phyloP scores from a whole-genome alignment of 2,329 filamentous ascomycete genomes.

The Cladosporium sp. region DNA sequence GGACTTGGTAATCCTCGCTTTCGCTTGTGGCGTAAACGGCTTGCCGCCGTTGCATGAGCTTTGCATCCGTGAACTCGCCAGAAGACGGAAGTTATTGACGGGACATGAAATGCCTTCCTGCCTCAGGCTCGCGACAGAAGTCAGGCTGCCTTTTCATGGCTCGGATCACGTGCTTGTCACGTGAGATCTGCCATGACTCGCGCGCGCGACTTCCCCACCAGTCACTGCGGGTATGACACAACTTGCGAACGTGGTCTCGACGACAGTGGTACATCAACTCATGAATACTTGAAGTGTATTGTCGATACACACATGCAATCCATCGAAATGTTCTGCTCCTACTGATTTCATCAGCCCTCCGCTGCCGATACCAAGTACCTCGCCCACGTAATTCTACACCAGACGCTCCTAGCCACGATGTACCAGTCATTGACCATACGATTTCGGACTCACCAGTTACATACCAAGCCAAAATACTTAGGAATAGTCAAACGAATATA shows the following conservation, averaged over 20 bases:
- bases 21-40: constrained; percentile 9
- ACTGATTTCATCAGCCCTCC: neutral
- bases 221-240: neutral
- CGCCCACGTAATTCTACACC: neutral
- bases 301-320: neutral
- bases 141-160: neutral
- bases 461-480: constrained; percentile 50
- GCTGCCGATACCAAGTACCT: neutral
- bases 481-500: constrained; percentile 9
- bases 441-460: constrained; percentile 47
- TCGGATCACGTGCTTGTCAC: neutral
- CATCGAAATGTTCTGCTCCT: neutral
- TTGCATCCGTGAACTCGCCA: constrained; percentile 3
- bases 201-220: neutral
- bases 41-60: constrained; percentile 1
- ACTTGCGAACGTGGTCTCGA: neutral
- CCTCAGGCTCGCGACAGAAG: neutral
- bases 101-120: neutral
- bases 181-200: neutral
- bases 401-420: constrained; percentile 42
- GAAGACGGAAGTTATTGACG: neutral
- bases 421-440: constrained; percentile 44
- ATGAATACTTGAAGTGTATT: neutral
- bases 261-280: neutral
- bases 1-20: neutral